Conservation (phyloP, 2,329 filamentous ascomycete species). For the Verticillium zaregamsianum region DNA sequence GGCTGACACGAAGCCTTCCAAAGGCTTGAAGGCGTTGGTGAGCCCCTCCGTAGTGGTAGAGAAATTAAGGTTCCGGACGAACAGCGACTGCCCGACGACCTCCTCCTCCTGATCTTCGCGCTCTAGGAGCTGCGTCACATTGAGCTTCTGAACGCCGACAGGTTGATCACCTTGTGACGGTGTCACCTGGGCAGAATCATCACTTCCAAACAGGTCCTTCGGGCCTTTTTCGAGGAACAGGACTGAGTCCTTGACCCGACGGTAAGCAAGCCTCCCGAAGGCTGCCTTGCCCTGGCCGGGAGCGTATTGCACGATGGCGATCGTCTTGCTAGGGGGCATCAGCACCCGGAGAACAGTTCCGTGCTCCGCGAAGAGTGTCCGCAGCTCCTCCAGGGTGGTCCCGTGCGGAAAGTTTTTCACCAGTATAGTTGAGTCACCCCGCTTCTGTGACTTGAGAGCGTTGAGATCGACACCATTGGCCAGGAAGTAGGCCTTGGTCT, state of each 20-base stretch:
- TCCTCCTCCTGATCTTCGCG: conserved; percentile 50
- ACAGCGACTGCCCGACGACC: conserved; percentile 73
- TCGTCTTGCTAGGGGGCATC: conserved; percentile 89
- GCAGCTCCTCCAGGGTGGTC: conserved; percentile 73
- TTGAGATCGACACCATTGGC: conserved; percentile 87
- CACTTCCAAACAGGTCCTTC: conserved; percentile 64
- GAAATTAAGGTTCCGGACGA: conserved; percentile 93
- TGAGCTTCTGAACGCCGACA: conserved; percentile 55
- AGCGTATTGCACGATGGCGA: conserved; percentile 87
- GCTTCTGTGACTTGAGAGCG: conserved; percentile 79
- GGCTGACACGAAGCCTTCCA: conserved; percentile 86
- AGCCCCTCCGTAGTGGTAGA: conserved; percentile 74
- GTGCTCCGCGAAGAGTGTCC: conserved; percentile 78
- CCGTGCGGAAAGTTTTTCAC: conserved; percentile 94
- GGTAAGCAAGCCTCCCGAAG: conserved; percentile 81
- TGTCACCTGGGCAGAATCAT: conserved; percentile 18
- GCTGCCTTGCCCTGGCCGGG: conserved; percentile 76
- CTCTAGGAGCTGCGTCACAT: conserved; percentile 65
- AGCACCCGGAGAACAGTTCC: conserved; percentile 77
- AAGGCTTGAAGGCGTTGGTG: conserved; percentile 69
- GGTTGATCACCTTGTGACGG: conserved; percentile 28
- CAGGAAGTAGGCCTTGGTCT: conserved; percentile 88
- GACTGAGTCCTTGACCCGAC: conserved; percentile 84
- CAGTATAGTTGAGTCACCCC: conserved; percentile 82
- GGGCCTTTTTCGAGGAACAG: conserved; percentile 93